Evolutionary conservation across 2,329 filamentous ascomycete genomes (phyloP).

Genomic region (Phyllosticta citrichinensis): DNA sequence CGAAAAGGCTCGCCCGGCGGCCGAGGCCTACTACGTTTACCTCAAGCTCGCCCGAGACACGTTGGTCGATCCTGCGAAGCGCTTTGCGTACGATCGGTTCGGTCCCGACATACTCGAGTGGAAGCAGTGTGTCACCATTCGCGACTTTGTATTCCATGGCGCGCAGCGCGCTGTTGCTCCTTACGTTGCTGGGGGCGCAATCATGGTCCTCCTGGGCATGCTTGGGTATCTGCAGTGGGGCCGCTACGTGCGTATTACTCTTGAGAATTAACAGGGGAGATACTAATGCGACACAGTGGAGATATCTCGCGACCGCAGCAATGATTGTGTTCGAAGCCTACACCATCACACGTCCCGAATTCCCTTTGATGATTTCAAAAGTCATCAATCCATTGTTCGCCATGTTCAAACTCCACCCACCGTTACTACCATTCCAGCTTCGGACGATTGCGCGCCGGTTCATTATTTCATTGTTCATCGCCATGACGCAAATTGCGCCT

Average conservation of each 20-base stretch:
- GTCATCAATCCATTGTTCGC: constrained; percentile 39
- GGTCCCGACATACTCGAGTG: constrained; percentile 61
- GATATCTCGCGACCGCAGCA: constrained; percentile 41
- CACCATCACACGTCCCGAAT: constrained; percentile 44
- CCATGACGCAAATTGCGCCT: constrained; percentile 34
- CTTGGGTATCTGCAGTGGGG: constrained; percentile 60
- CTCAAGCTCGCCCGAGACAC: constrained; percentile 78
- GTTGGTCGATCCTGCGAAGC: constrained; percentile 61
- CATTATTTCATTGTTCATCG: constrained; percentile 47
- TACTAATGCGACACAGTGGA: constrained; percentile 26
- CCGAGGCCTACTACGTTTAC: constrained; percentile 60
- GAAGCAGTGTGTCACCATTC: constrained; percentile 55
- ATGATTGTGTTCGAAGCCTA: constrained; percentile 49
- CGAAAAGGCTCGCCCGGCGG: constrained; percentile 27
- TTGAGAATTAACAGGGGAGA: background rate
- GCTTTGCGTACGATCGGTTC: constrained; percentile 86
- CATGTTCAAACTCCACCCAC: constrained; percentile 38
- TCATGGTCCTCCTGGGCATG: constrained; percentile 52
- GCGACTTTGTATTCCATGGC: constrained; percentile 63
- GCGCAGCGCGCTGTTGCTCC: constrained; percentile 51
- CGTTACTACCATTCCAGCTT: constrained; percentile 78
- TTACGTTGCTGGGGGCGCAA: constrained; percentile 48
- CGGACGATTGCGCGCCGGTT: constrained; percentile 66
- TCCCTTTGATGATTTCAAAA: constrained; percentile 33
- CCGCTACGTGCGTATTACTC: constrained; percentile 34